Percentiles rank a stretch among this genome's conserved stretches.
Conservation (phyloP, 2,329 filamentous ascomycete genomes). For the Fusarium incarnatum region DNA sequence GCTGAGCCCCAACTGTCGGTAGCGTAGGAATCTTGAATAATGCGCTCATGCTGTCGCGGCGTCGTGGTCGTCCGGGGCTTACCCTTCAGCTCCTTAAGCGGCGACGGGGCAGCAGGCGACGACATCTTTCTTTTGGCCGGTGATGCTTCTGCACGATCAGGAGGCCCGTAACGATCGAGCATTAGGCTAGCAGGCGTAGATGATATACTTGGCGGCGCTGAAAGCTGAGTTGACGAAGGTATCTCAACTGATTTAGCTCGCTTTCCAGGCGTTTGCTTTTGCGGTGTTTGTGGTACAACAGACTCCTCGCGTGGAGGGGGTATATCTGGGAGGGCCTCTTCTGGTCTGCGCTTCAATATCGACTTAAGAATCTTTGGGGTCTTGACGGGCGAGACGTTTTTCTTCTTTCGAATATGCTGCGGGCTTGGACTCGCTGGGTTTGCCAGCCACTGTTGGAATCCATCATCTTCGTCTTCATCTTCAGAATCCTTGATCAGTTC, state of each 20-base stretch:
- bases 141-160: conserved; percentile 48
- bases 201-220: conserved; percentile 54
- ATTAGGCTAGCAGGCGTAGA: conserved; percentile 57
- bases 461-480: conserved; percentile 50
- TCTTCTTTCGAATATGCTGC: conserved; percentile 13
- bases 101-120: conserved; percentile 37
- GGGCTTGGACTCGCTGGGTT: conserved; percentile 47
- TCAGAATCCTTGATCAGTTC: conserved; percentile 54
- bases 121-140: conserved; percentile 55
- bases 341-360: conserved; percentile 29
- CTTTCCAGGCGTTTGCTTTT: conserved; percentile 55
- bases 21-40: conserved; percentile 61
- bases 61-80: conserved; percentile 36
- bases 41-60: conserved; percentile 45
- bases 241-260: conserved; percentile 53
- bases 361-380: conserved; percentile 33
- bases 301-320: conserved; percentile 47
- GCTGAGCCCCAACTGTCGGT: conserved; percentile 50
- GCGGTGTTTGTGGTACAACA: conserved; percentile 58
- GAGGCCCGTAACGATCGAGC: conserved; percentile 54
- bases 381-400: conserved; percentile 19
- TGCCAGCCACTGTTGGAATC: conserved; percentile 52
- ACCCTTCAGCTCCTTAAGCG: conserved; percentile 40
- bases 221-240: conserved; percentile 55
- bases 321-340: not conserved